Evolutionary conservation across 2,329 filamentous ascomycete genomes (phyloP).

Genomic region (Colletotrichum liaoningense): DNA sequence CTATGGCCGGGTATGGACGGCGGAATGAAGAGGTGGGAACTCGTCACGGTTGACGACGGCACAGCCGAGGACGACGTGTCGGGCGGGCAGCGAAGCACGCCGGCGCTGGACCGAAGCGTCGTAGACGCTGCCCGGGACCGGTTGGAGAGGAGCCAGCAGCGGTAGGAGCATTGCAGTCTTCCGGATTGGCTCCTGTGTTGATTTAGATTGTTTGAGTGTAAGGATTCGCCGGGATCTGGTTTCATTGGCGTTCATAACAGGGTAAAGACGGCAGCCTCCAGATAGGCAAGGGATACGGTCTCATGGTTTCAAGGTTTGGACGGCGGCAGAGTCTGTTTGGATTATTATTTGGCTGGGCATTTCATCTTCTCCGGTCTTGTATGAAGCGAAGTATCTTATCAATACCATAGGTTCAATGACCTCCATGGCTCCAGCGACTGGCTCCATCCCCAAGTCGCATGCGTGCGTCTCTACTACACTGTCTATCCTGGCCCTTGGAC

Average conservation of each 20-base stretch:
- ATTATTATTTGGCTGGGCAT: not conserved
- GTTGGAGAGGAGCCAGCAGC: constrained; percentile 37
- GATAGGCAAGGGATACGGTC: not conserved
- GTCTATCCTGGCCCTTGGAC: no score
- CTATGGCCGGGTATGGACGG: constrained; percentile 83
- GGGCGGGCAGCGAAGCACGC: constrained; percentile 38
- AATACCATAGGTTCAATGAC: not conserved
- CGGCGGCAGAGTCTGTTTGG: not conserved
- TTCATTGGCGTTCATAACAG: not conserved
- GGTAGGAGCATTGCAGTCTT: not conserved
- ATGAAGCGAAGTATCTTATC: not conserved
- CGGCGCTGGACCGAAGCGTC: constrained; percentile 43
- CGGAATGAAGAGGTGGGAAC: constrained; percentile 64
- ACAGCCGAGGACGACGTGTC: constrained; percentile 33
- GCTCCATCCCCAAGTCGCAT: no score
- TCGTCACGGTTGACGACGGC: constrained; percentile 53
- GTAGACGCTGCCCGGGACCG: constrained; percentile 42
- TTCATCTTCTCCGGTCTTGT: not conserved
- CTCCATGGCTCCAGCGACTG: not conserved
- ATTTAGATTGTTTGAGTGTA: not conserved
- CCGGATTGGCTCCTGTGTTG: not conserved
- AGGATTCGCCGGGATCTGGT: not conserved
- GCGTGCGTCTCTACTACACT: no score
- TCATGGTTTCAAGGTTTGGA: not conserved
- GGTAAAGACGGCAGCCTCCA: not conserved